Evolutionary conservation across 306 rosid genomes (phyloP).

Genomic region (Trichosanthes cucumerina): DNA sequence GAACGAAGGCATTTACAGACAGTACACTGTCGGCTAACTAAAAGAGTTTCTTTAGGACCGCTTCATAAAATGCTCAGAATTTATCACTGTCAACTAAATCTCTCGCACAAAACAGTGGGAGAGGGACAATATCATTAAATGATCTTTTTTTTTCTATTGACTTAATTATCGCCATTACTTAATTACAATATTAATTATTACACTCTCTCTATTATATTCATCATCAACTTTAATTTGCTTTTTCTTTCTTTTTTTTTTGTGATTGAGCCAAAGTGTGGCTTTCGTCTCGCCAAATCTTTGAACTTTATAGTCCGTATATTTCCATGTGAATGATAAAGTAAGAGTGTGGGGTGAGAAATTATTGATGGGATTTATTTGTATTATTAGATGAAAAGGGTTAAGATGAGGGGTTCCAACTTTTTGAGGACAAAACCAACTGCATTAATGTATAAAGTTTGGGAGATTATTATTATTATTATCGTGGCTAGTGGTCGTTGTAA

Average conservation of each 20-base stretch:
- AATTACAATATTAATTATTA: no score
- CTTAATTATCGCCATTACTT: background rate
- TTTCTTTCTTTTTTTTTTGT: background rate
- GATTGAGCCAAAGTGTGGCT: slow-evolving; percentile 3
- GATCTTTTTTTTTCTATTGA: no score
- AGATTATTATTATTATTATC: no score
- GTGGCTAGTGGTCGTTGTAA: no score
- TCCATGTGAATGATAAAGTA: background rate
- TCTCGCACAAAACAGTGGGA: slow-evolving; percentile 4
- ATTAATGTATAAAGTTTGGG: background rate
- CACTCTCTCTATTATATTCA: background rate
- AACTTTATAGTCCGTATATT: background rate
- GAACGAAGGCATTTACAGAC: background rate
- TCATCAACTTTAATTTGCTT: background rate
- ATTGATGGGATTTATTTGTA: background rate
- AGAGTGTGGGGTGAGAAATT: background rate
- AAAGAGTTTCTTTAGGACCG: background rate
- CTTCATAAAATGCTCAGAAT: background rate
- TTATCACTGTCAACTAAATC: slow-evolving; percentile 9
- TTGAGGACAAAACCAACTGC: background rate
- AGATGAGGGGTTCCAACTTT: background rate
- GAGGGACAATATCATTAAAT: background rate
- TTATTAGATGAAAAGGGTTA: background rate
- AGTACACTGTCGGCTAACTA: slow-evolving; percentile 12
- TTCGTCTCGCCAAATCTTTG: background rate